A percentile compares a stretch with the other conserved stretches of the same genome.
Conservation (phyloP, 73 alveolate species). For the Uronychia setigera region DNA sequence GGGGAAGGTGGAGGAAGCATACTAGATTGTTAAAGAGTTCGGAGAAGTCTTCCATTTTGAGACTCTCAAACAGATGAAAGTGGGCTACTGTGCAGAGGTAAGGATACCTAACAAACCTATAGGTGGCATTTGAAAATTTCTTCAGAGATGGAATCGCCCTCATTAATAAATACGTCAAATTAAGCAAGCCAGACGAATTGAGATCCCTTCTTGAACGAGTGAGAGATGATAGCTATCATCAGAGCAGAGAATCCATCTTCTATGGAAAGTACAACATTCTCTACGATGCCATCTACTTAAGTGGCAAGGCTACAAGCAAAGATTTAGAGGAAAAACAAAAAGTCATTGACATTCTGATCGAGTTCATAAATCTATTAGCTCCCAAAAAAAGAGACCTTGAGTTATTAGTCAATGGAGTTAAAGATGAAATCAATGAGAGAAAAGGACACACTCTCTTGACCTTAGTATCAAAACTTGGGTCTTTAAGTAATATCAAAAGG, state of each 20-base stretch:
- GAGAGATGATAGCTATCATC: not conserved
- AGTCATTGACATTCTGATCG: not conserved
- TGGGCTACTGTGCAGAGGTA: not conserved
- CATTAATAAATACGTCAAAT: not conserved
- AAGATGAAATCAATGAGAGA: not conserved
- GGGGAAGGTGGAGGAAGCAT: not conserved
- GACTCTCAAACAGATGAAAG: not conserved
- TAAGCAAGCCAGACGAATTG: not conserved
- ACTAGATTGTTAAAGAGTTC: not conserved
- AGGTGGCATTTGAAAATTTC: not conserved
- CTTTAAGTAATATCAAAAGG: not conserved
- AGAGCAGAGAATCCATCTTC: not conserved
- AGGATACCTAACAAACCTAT: not conserved
- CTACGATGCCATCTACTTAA: not conserved
- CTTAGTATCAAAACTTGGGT: not conserved
- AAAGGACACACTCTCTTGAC: not conserved
- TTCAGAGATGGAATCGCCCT: not conserved
- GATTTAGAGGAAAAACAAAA: too few relatives aligned
- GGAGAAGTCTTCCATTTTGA: not conserved
- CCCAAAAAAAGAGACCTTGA: not conserved
- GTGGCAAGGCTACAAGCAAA: too few relatives aligned
- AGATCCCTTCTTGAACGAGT: not conserved
- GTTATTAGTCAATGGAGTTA: not conserved
- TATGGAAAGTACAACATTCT: not conserved
- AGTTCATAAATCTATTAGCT: not conserved